Percentiles rank a stretch among this genome's conserved stretches.
Conservation (phyloP, 148 eudicot genomes). For the Rheum nobile region DNA sequence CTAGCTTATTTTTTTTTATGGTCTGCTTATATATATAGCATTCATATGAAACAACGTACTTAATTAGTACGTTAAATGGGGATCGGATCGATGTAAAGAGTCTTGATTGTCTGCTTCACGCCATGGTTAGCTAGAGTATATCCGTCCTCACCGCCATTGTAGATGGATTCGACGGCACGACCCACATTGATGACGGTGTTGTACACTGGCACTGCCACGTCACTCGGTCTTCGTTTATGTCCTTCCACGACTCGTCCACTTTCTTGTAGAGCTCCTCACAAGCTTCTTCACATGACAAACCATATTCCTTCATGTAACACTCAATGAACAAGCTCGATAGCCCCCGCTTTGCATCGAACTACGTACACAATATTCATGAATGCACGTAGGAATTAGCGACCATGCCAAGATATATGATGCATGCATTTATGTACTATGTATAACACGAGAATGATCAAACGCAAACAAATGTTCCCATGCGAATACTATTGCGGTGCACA, state of each 20-base stretch:
- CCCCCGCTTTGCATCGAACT: constrained; percentile 14
- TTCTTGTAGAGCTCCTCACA: background rate
- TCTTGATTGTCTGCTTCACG: background rate
- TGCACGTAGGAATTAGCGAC: too few species aligned
- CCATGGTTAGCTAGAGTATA: background rate
- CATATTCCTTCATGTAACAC: background rate
- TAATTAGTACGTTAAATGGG: background rate
- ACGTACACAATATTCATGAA: background rate
- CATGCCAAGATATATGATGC: too few species aligned
- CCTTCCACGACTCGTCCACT: constrained; percentile 13
- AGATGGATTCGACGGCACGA: constrained; percentile 5
- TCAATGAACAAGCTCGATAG: background rate
- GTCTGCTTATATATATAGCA: too few species aligned
- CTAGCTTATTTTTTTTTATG: too few species aligned
- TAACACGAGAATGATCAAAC: too few species aligned
- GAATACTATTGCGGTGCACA: too few species aligned
- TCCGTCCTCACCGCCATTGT: constrained; percentile 11
- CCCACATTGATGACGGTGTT: background rate
- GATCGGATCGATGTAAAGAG: background rate
- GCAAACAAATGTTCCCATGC: too few species aligned
- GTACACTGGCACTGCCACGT: constrained; percentile 4
- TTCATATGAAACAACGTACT: too few species aligned
- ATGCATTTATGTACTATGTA: too few species aligned
- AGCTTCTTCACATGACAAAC: constrained; percentile 6
- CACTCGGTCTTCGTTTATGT: constrained; percentile 11